A percentile compares a stretch with the other conserved stretches of the same genome.
Conservation (phyloP, 345 rosid species). For the Ricinus communis region DNA sequence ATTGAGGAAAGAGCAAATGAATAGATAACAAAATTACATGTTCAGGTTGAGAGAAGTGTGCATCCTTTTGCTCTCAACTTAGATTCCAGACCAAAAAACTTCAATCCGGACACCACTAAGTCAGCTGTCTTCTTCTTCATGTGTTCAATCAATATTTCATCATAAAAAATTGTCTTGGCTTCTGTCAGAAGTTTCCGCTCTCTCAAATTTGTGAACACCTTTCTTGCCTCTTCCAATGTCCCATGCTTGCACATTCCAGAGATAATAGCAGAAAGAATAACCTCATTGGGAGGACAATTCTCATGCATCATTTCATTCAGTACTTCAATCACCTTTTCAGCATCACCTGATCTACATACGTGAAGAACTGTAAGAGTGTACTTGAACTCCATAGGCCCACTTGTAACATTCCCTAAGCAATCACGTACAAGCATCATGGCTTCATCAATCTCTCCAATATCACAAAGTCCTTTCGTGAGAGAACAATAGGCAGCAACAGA, state of each 20-base stretch:
- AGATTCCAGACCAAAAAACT: conserved; percentile 86
- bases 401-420: conserved; percentile 66
- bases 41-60: conserved; percentile 42
- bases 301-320: conserved; percentile 74
- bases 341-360: conserved; percentile 50
- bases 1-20: background rate
- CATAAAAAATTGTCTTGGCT: conserved; percentile 66
- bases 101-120: conserved; percentile 64
- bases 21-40: background rate
- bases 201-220: conserved; percentile 58
- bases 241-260: conserved; percentile 79
- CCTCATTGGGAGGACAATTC: conserved; percentile 52
- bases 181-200: conserved; percentile 55
- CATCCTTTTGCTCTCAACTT: conserved; percentile 76
- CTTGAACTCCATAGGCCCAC: conserved; percentile 78
- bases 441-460: conserved; percentile 78
- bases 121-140: conserved; percentile 86
- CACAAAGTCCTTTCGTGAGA: conserved; percentile 70
- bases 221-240: conserved; percentile 71
- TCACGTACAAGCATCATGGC: conserved; percentile 81
- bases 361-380: conserved; percentile 60
- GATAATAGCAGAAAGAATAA: conserved; percentile 62
- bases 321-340: conserved; percentile 65
- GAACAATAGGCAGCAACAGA: conserved; percentile 63
- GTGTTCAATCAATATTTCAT: conserved; percentile 72